Conservation (phyloP, 2,329 filamentous ascomycete genomes). For the Diplodia mutila region DNA sequence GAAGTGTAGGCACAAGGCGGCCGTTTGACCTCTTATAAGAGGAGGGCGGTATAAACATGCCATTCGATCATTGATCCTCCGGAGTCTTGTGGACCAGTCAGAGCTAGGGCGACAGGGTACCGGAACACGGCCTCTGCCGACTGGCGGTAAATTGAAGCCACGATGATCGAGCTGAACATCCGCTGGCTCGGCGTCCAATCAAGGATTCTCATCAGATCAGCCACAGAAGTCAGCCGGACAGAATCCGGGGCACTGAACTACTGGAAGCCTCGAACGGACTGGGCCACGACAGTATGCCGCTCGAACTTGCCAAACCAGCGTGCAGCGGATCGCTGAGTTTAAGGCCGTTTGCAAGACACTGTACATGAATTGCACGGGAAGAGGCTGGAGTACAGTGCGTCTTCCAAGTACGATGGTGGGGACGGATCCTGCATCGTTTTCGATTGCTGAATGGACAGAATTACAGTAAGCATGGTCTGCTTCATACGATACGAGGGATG, state of each 20-base stretch:
- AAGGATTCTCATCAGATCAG: slow-evolving; percentile 6
- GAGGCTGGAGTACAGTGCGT: background rate
- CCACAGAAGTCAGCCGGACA: slow-evolving; percentile 19
- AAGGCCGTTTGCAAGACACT: background rate
- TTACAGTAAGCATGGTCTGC: background rate
- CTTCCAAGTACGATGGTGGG: background rate
- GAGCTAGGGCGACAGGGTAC: background rate
- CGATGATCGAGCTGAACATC: slow-evolving; percentile 4
- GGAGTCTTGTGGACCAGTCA: background rate
- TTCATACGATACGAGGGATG: background rate
- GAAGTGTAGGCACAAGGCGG: background rate
- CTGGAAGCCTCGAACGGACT: background rate
- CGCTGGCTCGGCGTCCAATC: slow-evolving; percentile 6
- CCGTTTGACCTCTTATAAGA: slow-evolving; percentile 1
- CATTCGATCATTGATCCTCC: background rate
- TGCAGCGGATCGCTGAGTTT: background rate
- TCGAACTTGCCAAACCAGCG: background rate
- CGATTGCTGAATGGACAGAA: background rate
- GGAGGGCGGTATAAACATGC: background rate
- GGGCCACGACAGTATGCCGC: background rate
- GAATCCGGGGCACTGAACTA: background rate
- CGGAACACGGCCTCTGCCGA: background rate
- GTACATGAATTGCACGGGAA: background rate
- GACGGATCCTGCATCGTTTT: background rate
- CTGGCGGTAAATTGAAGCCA: slow-evolving; percentile 8